phyloP scores from a whole-genome alignment of 2,329 filamentous ascomycete genomes.

The Colletotrichum eremochloae region DNA sequence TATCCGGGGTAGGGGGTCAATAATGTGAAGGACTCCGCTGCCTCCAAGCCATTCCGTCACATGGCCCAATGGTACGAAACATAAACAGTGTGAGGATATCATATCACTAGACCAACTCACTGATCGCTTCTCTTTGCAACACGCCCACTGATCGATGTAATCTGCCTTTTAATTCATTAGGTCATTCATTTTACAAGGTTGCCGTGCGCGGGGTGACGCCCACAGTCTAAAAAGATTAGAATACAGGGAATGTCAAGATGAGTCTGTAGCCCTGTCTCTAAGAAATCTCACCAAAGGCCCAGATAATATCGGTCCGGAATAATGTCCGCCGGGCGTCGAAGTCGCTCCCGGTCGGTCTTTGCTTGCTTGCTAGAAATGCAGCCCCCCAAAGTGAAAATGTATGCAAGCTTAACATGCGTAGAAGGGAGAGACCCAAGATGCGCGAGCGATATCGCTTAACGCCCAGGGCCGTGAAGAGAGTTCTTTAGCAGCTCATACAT shows the following conservation, averaged over 20 bases:
- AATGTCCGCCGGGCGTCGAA: background rate
- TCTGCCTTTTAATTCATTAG: background rate
- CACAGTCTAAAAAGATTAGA: background rate
- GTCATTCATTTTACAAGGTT: background rate
- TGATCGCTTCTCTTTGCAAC: background rate
- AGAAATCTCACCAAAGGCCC: background rate
- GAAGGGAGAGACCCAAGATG: background rate
- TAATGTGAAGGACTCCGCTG: background rate
- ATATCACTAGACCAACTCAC: background rate
- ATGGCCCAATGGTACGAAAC: background rate
- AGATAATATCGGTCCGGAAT: background rate
- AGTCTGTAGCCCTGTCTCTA: background rate
- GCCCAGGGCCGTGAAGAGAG: slow-evolving; percentile 29
- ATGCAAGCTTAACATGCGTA: background rate
- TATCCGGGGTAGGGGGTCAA: background rate
- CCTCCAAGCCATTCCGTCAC: background rate
- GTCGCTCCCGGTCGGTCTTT: background rate
- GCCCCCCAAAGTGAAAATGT: background rate
- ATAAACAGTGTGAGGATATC: background rate
- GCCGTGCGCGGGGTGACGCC: background rate
- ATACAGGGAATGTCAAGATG: background rate
- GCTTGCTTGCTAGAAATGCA: background rate
- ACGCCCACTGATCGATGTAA: background rate
- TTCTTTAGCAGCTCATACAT: slow-evolving; percentile 38
- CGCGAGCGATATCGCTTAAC: background rate